These are phyloP conservation scores for Exophiala oligosperma DNA, from an alignment of 2,329 filamentous ascomycete species.

Conservation along the genomic window DNA sequence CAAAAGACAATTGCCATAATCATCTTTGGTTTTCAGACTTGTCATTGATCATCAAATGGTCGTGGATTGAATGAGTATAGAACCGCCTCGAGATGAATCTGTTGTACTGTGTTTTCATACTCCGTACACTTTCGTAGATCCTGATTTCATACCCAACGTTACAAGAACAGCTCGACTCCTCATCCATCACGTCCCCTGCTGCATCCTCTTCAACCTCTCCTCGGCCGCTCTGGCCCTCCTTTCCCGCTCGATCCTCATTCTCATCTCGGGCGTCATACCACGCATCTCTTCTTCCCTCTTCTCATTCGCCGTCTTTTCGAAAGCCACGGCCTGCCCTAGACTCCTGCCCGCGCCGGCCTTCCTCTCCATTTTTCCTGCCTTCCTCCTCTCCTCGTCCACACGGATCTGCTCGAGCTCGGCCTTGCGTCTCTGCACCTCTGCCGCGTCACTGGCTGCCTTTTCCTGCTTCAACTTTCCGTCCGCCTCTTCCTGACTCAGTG, in stretches of 20 bases:
- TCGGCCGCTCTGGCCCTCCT: conserved; percentile 87
- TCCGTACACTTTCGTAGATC: no score
- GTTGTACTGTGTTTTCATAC: no score
- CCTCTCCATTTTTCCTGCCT: conserved; percentile 45
- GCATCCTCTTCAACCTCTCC: conserved; percentile 73
- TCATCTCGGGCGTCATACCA: conserved; percentile 85
- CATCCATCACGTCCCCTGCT: conserved; percentile 43
- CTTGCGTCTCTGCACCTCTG: conserved; percentile 69
- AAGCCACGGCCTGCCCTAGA: conserved; percentile 58
- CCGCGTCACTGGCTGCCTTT: conserved; percentile 65
- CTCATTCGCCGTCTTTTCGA: conserved; percentile 74
- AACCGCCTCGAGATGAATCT: no score
- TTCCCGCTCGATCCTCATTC: conserved; percentile 80
- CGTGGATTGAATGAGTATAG: no score
- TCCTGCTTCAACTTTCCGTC: conserved; percentile 70
- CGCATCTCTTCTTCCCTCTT: conserved; percentile 78
- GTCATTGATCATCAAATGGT: no score
- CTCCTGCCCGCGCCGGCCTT: conserved; percentile 53
- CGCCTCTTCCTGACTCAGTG: conserved; percentile 70
- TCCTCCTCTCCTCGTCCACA: conserved; percentile 56
- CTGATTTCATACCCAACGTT: no score
- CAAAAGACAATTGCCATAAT: no score
- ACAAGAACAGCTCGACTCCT: neutral
- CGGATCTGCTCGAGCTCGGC: conserved; percentile 73
- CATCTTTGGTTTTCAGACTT: no score